A percentile compares a stretch with the other conserved stretches of the same genome.
Conservation (phyloP, 129 eudicot species). For the Tagetes erecta region DNA sequence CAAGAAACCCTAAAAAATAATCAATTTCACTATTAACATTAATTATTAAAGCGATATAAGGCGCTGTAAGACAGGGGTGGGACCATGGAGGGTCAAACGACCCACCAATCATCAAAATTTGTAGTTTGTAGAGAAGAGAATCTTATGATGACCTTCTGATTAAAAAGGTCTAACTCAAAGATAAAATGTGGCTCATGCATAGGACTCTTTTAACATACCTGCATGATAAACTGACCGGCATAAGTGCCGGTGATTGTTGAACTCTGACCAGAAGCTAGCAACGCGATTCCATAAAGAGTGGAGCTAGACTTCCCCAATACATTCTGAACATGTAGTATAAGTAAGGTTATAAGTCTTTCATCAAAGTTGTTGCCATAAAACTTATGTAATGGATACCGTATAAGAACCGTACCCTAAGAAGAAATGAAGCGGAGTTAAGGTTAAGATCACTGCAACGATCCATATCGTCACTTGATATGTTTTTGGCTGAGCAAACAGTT, state of each 20-base stretch:
- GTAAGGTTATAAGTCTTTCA: neutral
- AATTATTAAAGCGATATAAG: neutral
- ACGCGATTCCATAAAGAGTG: conserved; percentile 64
- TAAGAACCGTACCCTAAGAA: conserved; percentile 36
- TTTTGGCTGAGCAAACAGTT: conserved; percentile 45
- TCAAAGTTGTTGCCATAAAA: neutral
- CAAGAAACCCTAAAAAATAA: conserved; percentile 60
- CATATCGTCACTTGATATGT: conserved; percentile 22
- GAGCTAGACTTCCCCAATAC: conserved; percentile 59
- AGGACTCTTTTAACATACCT: conserved; percentile 41
- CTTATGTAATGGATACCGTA: neutral
- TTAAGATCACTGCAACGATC: conserved; percentile 44
- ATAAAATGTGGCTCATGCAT: too few species aligned
- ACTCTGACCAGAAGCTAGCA: conserved; percentile 93
- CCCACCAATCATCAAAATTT: too few species aligned
- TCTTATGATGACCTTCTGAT: too few species aligned
- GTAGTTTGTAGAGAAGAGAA: too few species aligned
- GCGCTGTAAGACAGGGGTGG: too few species aligned
- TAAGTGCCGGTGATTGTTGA: conserved; percentile 94
- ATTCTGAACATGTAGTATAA: conserved; percentile 31
- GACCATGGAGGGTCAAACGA: too few species aligned
- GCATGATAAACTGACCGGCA: conserved; percentile 92
- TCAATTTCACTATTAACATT: neutral
- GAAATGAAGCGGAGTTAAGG: conserved; percentile 59
- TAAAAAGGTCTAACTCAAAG: too few species aligned